Evolutionary conservation across 129 eudicot genomes (phyloP).

Genomic region (Arctium minus): DNA sequence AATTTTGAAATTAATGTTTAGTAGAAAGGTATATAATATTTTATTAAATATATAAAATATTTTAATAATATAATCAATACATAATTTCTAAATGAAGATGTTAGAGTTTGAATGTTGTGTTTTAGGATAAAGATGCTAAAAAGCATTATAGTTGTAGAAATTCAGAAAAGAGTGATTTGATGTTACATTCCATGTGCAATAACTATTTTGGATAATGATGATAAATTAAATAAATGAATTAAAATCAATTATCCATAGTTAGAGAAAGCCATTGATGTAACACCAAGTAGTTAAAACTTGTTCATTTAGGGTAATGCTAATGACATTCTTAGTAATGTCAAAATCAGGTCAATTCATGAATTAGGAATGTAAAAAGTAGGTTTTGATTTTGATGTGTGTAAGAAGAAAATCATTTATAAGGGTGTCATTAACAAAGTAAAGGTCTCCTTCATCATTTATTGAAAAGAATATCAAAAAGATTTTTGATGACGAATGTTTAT

Average conservation of each 20-base stretch:
- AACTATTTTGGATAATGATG: neutral
- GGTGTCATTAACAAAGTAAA: too few relatives aligned
- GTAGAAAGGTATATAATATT: neutral
- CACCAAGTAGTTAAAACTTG: neutral
- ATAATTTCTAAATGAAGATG: too few relatives aligned
- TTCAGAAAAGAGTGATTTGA: neutral
- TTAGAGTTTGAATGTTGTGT: too few relatives aligned
- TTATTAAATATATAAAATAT: neutral
- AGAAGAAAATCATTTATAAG: too few relatives aligned
- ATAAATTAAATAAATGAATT: neutral
- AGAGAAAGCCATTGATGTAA: neutral
- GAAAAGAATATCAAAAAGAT: neutral
- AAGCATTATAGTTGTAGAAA: too few relatives aligned
- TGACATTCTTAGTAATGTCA: too few relatives aligned
- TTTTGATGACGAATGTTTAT: neutral
- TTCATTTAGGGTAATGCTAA: neutral
- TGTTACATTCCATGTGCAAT: neutral
- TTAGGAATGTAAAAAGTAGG: too few relatives aligned
- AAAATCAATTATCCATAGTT: neutral
- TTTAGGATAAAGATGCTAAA: too few relatives aligned
- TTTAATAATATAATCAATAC: neutral
- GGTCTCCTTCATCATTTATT: neutral
- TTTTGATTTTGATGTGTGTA: too few relatives aligned
- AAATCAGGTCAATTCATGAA: too few relatives aligned
- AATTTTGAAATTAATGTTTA: neutral